These are phyloP conservation scores for Aspergillus pseudotamarii DNA, from an alignment of 2,329 filamentous ascomycete genomes.

Conservation along the genomic window DNA sequence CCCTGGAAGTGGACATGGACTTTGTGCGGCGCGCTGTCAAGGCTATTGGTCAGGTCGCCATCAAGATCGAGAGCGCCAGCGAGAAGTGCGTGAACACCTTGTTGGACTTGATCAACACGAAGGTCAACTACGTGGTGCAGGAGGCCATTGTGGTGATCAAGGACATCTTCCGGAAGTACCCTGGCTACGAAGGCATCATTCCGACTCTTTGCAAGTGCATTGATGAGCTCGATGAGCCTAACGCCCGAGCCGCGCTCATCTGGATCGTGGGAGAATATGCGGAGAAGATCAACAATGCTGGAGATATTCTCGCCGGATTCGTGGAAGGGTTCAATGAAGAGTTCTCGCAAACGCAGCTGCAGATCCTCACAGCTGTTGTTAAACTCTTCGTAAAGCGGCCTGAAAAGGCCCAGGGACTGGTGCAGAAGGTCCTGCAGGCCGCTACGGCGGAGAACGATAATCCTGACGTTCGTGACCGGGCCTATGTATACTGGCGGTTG, in stretches of 20 bases:
- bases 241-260: slow-evolving; percentile 86
- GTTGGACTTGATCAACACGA: slow-evolving; percentile 91
- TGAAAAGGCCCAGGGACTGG: slow-evolving; percentile 83
- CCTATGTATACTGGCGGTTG: slow-evolving; percentile 97
- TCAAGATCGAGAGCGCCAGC: slow-evolving; percentile 94
- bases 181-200: slow-evolving; percentile 96
- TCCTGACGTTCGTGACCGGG: slow-evolving; percentile 93
- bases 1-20: slow-evolving; percentile 98
- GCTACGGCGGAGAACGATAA: slow-evolving; percentile 97
- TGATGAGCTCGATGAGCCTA: slow-evolving; percentile 92
- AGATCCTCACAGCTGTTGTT: slow-evolving; percentile 95
- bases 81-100: slow-evolving; percentile 95
- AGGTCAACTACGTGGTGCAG: slow-evolving; percentile 98
- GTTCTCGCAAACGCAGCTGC: slow-evolving; percentile 94
- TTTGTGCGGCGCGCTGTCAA: slow-evolving; percentile 93
- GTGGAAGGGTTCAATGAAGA: slow-evolving; percentile 95
- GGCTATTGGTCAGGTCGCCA: slow-evolving; percentile 95
- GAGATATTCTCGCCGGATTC: slow-evolving; percentile 86
- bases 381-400: slow-evolving; percentile 98
- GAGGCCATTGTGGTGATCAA: slow-evolving; percentile 99
- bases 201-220: slow-evolving; percentile 95
- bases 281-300: slow-evolving; percentile 98
- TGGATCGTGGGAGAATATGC: slow-evolving; percentile 99
- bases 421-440: slow-evolving; percentile 90
- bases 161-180: slow-evolving; percentile 96